Base-by-base conservation (phyloP, 306 rosid species). In the Ammopiptanthus mongolicus region DNA sequence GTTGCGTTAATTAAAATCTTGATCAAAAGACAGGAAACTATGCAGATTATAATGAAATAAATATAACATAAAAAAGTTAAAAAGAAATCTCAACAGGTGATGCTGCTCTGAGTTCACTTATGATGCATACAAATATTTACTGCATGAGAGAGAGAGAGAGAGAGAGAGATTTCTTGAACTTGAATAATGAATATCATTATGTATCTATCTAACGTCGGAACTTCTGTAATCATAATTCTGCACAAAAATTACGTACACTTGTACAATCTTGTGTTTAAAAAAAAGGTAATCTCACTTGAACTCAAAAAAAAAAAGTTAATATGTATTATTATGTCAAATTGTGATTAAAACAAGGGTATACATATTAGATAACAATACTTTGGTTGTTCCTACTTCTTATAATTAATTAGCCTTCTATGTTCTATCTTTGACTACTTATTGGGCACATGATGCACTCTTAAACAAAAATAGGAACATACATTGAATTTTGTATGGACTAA, bases 61-160 rank as follows among this genome's bases (percentile, higher is more conserved):
- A n/a, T n/a, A n/a, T n/a, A n/a, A n/a, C n/a, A n/a, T n/a, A n/a
- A n/a, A n/a, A n/a, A n/a, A n/a, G n/a, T n/a, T n/a, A n/a, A n/a
- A n/a, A n/a, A n/a, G n/a, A n/a, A n/a, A n/a, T n/a, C n/a, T n/a
- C n/a, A n/a, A n/a, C 59, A 25, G 77, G 53, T 78, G 71, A 22
- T 78, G 71, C 59, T 73, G 22, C 64, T 55, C 34, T 82, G 51
- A 58, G 2, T 55, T 64, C 72, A 48, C 71, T 63, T 12, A 37
- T 73, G 64, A 31, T 28, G 64, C 69, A 69, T 65, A 21, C 52
- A 63, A 57, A 18, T 55, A 58, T 63, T 23, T 67, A 65, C 42
- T 48, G 36, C 66, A 65, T n/a, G 9, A 62, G 12, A 58, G 29
- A 51, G 47, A 21, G 61, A 65, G 42, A 83, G 69, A 64, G 72